phyloP scores from a whole-genome alignment of 2,329 filamentous ascomycete genomes.

The Cryphonectria naterciae region DNA sequence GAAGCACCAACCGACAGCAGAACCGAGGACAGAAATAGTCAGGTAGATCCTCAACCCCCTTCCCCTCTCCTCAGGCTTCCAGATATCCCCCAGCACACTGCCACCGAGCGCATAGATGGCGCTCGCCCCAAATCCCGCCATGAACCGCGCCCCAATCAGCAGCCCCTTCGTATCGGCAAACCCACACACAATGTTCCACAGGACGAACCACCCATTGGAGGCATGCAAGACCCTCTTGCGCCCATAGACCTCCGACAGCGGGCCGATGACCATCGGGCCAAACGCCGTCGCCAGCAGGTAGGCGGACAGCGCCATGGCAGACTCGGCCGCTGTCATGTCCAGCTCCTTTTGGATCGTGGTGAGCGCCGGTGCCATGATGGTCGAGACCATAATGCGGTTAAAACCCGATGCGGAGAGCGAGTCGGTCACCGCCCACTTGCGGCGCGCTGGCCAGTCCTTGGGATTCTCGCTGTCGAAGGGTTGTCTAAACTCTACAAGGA shows the following conservation, averaged over 20 bases:
- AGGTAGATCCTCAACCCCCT: conserved; percentile 44
- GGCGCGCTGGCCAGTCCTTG: conserved; percentile 42
- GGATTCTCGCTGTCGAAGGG: conserved; percentile 39
- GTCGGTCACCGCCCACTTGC: conserved; percentile 54
- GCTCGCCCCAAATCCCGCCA: conserved; percentile 54
- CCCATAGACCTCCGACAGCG: conserved; percentile 54
- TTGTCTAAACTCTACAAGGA: neutral
- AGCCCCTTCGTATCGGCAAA: conserved; percentile 45
- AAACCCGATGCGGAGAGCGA: conserved; percentile 55
- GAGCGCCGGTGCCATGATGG: conserved; percentile 57
- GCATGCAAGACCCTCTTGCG: conserved; percentile 46
- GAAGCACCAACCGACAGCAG: conserved; percentile 39
- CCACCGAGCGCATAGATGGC: conserved; percentile 50
- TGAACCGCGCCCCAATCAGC: conserved; percentile 49
- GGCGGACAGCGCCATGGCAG: conserved; percentile 52
- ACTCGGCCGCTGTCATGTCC: conserved; percentile 50
- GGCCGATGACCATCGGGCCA: conserved; percentile 48
- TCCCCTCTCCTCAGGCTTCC: conserved; percentile 50
- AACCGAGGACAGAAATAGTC: conserved; percentile 45
- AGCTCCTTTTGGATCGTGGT: conserved; percentile 54
- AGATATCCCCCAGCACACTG: conserved; percentile 53
- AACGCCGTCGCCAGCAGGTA: conserved; percentile 49
- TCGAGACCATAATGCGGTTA: conserved; percentile 55
- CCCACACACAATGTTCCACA: conserved; percentile 53
- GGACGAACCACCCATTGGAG: conserved; percentile 53